Conservation (phyloP, 2,329 filamentous ascomycete genomes). For the Magnaporthiopsis rhizophila region DNA sequence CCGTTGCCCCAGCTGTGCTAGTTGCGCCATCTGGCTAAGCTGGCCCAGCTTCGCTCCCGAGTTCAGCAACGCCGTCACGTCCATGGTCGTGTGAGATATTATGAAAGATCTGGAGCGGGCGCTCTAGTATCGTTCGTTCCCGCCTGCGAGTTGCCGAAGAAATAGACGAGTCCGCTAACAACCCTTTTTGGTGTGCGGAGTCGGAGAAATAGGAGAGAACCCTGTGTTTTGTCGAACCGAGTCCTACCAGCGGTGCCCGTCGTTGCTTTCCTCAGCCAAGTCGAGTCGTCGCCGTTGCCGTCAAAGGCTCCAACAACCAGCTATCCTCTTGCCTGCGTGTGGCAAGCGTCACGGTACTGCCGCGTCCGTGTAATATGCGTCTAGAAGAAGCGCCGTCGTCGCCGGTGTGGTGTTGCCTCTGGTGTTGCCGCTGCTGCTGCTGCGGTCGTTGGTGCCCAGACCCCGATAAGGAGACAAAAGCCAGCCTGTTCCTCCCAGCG, state of each 20-base stretch:
- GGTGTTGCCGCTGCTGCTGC: background rate
- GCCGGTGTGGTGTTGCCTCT: background rate
- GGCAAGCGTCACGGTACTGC: background rate
- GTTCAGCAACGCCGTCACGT: conserved; percentile 34
- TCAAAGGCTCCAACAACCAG: background rate
- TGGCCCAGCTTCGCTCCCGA: background rate
- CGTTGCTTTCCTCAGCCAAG: background rate
- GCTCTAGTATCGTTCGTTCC: background rate
- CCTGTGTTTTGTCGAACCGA: background rate
- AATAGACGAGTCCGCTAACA: background rate
- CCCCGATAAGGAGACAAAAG: background rate
- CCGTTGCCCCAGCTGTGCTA: conserved; percentile 20
- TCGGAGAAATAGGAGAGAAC: conserved; percentile 4
- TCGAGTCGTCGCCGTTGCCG: conserved; percentile 1
- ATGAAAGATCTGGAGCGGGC: background rate
- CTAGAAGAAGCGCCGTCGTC: background rate
- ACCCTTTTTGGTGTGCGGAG: background rate
- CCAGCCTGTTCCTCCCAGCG: background rate
- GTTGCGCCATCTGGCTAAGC: background rate
- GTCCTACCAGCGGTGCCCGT: background rate
- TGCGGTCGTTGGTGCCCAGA: background rate
- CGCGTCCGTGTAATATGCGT: background rate
- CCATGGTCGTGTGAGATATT: conserved; percentile 23
- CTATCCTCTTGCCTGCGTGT: background rate
- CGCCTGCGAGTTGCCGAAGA: background rate